A percentile compares a stretch with the other conserved stretches of the same genome.
Conservation (phyloP, 2,329 filamentous ascomycete genomes). For the Grosmannia serpens region DNA sequence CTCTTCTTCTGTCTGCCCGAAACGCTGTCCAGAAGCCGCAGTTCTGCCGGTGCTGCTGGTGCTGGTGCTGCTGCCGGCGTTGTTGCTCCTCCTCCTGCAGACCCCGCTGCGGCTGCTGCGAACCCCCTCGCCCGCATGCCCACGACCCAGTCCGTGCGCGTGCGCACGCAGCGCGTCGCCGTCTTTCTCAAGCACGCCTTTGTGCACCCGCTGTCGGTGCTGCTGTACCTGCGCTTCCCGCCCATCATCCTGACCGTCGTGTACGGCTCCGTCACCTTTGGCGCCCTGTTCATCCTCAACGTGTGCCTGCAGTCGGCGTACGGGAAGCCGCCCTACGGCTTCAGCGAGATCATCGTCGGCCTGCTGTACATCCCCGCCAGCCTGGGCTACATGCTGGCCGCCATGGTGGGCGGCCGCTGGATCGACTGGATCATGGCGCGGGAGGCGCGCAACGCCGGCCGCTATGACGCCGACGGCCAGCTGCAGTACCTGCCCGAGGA, state of each 20-base stretch:
- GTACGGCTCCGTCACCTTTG: slow-evolving; percentile 65
- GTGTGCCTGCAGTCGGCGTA: slow-evolving; percentile 66
- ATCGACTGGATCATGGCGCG: slow-evolving; percentile 71
- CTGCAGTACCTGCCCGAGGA: slow-evolving; percentile 66
- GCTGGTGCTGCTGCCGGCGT: background rate
- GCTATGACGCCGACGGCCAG: slow-evolving; percentile 55
- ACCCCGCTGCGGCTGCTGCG: background rate
- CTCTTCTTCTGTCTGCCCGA: slow-evolving; percentile 54
- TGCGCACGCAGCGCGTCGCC: slow-evolving; percentile 41
- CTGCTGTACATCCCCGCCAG: slow-evolving; percentile 68
- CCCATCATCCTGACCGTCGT: slow-evolving; percentile 63
- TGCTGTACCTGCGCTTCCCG: slow-evolving; percentile 62
- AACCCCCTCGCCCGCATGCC: slow-evolving; percentile 39
- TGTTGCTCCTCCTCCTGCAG: background rate
- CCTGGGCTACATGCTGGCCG: slow-evolving; percentile 59
- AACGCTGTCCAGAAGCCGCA: slow-evolving; percentile 35
- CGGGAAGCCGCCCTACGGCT: slow-evolving; percentile 54
- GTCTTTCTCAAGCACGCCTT: slow-evolving; percentile 47
- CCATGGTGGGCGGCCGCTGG: slow-evolving; percentile 62
- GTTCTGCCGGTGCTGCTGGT: slow-evolving; percentile 1
- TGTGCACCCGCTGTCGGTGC: slow-evolving; percentile 60
- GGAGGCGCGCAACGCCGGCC: slow-evolving; percentile 57
- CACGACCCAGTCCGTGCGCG: slow-evolving; percentile 43
- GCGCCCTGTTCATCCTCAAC: slow-evolving; percentile 64
- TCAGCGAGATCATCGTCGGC: slow-evolving; percentile 56